These are phyloP conservation scores for Eutrema heterophyllum DNA, from an alignment of 345 rosid genomes.

Conservation along the genomic window DNA sequence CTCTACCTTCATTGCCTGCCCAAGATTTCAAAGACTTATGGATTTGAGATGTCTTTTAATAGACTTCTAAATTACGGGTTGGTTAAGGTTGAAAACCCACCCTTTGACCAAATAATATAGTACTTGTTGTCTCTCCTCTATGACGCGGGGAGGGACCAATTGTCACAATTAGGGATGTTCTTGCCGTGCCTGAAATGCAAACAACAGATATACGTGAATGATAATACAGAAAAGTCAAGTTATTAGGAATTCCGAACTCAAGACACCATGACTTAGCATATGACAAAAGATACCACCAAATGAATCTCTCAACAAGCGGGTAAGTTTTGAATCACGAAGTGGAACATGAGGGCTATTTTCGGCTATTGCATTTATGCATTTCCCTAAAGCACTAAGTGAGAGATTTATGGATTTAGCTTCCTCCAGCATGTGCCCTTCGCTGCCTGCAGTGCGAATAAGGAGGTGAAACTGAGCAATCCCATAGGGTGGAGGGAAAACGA, in stretches of 20 bases:
- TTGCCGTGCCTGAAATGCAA: constrained; percentile 62
- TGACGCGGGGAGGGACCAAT: constrained; percentile 89
- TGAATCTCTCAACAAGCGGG: constrained; percentile 80
- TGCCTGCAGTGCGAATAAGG: constrained; percentile 46
- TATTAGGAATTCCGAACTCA: constrained; percentile 12
- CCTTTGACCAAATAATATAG: constrained; percentile 90
- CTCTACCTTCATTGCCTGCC: constrained; percentile 98
- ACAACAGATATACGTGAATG: not conserved
- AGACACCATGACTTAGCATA: not conserved
- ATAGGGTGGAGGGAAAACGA: not conserved
- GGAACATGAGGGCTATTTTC: constrained; percentile 87
- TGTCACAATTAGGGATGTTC: constrained; percentile 79
- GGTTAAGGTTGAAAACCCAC: constrained; percentile 35
- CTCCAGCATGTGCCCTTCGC: constrained; percentile 84
- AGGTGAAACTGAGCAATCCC: constrained; percentile 7
- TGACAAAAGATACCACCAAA: constrained; percentile 56
- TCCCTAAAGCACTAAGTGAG: constrained; percentile 83
- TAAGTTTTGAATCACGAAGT: constrained; percentile 86
- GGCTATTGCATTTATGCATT: constrained; percentile 88
- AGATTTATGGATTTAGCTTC: constrained; percentile 94
- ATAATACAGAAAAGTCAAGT: not conserved
- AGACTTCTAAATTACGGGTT: not conserved
- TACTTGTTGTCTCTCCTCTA: constrained; percentile 87
- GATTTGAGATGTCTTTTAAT: not conserved
- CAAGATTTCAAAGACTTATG: not conserved